phyloP scores from a whole-genome alignment of 257 asterid genomes.

The Anisodus tanguticus region DNA sequence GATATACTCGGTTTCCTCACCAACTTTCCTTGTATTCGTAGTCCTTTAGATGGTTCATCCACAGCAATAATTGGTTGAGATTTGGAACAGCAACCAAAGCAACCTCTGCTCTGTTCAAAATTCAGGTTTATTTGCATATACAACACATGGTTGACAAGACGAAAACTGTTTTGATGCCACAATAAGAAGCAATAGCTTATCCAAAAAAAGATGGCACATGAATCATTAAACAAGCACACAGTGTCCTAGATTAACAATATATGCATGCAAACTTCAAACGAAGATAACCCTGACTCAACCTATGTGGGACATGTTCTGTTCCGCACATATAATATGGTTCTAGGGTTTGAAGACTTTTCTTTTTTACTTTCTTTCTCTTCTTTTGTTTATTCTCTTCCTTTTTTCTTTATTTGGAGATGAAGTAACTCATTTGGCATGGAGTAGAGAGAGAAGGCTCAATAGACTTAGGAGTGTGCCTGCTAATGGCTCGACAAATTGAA shows the following conservation, averaged over 20 bases:
- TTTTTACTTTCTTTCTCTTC: conserved; percentile 19
- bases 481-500: background rate
- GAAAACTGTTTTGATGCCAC: conserved; percentile 26
- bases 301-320: background rate
- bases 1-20: conserved; percentile 60
- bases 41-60: conserved; percentile 76
- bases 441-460: conserved; percentile 2
- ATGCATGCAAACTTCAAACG: background rate
- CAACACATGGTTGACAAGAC: conserved; percentile 37
- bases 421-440: background rate
- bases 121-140: conserved; percentile 49
- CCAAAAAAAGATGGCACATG: background rate
- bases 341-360: background rate
- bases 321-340: background rate
- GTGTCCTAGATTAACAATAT: background rate
- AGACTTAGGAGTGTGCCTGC: background rate
- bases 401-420: background rate
- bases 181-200: background rate
- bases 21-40: conserved; percentile 68
- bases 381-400: background rate
- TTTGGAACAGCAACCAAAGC: conserved; percentile 72
- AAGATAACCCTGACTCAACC: background rate
- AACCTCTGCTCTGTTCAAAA: conserved; percentile 73
- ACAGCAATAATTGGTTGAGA: conserved; percentile 65
- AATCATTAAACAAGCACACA: background rate